Conservation (phyloP, 2,329 filamentous ascomycete species). For the Colletotrichum tamarilloi region DNA sequence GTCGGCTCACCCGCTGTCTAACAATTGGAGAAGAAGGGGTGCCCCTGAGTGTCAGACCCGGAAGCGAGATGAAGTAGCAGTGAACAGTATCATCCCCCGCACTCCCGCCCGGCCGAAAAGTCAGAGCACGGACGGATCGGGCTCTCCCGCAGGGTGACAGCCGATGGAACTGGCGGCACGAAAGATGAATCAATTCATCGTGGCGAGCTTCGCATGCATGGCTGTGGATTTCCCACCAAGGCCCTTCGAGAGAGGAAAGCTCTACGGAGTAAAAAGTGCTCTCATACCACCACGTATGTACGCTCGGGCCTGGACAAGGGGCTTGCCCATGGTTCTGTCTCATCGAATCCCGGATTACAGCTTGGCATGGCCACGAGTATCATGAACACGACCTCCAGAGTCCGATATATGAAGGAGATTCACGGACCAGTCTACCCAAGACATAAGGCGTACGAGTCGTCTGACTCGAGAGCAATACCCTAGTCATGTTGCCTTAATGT, state of each 20-base stretch:
- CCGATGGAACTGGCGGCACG: not conserved
- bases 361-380: too few species aligned
- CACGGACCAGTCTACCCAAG: too few species aligned
- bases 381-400: not conserved
- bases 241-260: not conserved
- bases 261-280: not conserved
- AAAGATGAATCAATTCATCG: not conserved
- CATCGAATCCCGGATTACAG: not conserved
- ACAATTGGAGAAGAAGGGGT: conserved; percentile 17
- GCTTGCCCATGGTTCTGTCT: not conserved
- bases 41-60: conserved; percentile 24
- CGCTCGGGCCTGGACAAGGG: not conserved
- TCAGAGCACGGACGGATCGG: conserved; percentile 23
- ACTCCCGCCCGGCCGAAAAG: conserved; percentile 12
- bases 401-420: not conserved
- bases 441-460: not conserved
- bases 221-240: not conserved
- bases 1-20: not conserved
- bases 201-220: not conserved
- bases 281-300: not conserved
- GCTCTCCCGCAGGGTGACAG: conserved; percentile 12
- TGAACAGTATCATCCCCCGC: conserved; percentile 13
- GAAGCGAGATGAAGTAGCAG: conserved; percentile 27
- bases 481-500: too few species aligned
- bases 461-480: not conserved